Base-by-base conservation (phyloP, 495 filamentous ascomycete genomes). In the Cercophora scortea region DNA sequence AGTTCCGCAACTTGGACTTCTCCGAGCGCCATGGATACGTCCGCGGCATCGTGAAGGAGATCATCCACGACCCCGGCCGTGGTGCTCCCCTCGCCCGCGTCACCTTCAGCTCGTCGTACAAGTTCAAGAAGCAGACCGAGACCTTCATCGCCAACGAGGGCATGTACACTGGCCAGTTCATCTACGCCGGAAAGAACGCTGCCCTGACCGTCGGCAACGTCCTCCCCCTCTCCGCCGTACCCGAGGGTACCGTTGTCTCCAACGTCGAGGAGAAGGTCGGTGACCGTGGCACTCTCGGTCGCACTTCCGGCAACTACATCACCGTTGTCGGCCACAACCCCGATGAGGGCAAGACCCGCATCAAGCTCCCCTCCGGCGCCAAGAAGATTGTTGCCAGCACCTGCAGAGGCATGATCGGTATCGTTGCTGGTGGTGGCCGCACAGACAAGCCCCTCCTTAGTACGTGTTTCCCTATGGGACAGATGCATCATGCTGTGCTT, bases 101-200 rank as follows among this genome's bases (percentile, higher is more conserved):
- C 64, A 77, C 83, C 67, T 98, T 98, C 87, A 91, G 91, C 61
- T 86, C 93, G 71, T 85, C 89, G 59, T 71, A 94, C 83, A 82
- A 83, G 74, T 93, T 85, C 82, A 89, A 88, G 80, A 82, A 88
- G 74, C 74, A 85, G 72, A 90, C 84, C 72, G 91, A 89, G 86
- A 94, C 93, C 57, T 96, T 98, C 84, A 97, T 99, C 71, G 93
- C 94, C 73, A 97, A 96, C 78, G 93, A 99, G 83, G 93, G 93
- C 78, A 96, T 97, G 92, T 99, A 99, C 89, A 96, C 93, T 58
- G 93, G 93, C 62, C 91, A 96, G 79, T 99, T 99, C 82, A 90
- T 99, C 86, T 99, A 97, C 76, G 91, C 92, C 73, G 93, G 93
- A 71, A 99, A 99, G 87, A 89, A 95, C 77, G 94, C 93, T 61